A percentile compares a stretch with the other conserved stretches of the same genome.
phyloP scores from a whole-genome alignment of 2,329 filamentous ascomycete species.

The Xylariaceae sp. region DNA sequence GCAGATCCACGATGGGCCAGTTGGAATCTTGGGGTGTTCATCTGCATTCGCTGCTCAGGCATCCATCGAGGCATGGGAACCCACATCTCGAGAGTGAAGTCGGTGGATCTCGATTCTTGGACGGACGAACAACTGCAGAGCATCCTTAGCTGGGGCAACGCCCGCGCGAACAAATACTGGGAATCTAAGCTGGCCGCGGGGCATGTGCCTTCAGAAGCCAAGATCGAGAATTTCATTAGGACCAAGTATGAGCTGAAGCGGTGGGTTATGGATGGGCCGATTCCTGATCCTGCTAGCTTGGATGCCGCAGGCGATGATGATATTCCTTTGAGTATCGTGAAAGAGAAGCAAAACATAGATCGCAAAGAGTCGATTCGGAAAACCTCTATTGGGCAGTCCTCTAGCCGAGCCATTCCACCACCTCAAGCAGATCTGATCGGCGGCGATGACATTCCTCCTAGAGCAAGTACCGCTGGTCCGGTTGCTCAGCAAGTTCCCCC shows the following conservation, averaged over 20 bases:
- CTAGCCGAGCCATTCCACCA: slow-evolving; percentile 29
- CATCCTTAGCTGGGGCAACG: slow-evolving; percentile 92
- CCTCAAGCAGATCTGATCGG: slow-evolving; percentile 77
- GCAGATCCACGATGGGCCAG: slow-evolving; percentile 96
- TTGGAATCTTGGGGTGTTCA: slow-evolving; percentile 96
- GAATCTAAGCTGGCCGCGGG: slow-evolving; percentile 88
- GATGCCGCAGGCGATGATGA: slow-evolving; percentile 85
- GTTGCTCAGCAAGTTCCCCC: slow-evolving; percentile 50
- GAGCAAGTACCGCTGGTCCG: slow-evolving; percentile 72
- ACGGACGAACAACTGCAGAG: slow-evolving; percentile 96
- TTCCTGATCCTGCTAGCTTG: slow-evolving; percentile 86
- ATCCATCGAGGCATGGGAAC: slow-evolving; percentile 99
- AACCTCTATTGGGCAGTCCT: slow-evolving; percentile 46
- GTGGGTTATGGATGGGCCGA: slow-evolving; percentile 98
- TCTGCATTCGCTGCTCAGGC: slow-evolving; percentile 97
- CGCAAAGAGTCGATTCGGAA: slow-evolving; percentile 58
- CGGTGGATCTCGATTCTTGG: slow-evolving; percentile 96
- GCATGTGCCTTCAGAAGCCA: slow-evolving; percentile 90
- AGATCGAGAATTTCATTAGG: slow-evolving; percentile 99
- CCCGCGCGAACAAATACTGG: slow-evolving; percentile 97
- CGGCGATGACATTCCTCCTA: slow-evolving; percentile 62
- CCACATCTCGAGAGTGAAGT: slow-evolving; percentile 97
- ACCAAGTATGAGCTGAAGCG: slow-evolving; percentile 99
- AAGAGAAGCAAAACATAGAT: slow-evolving; percentile 62
- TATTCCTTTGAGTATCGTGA: slow-evolving; percentile 58